phyloP scores from a whole-genome alignment of 2,329 filamentous ascomycete species.

The Curvularia hawaiiensis region DNA sequence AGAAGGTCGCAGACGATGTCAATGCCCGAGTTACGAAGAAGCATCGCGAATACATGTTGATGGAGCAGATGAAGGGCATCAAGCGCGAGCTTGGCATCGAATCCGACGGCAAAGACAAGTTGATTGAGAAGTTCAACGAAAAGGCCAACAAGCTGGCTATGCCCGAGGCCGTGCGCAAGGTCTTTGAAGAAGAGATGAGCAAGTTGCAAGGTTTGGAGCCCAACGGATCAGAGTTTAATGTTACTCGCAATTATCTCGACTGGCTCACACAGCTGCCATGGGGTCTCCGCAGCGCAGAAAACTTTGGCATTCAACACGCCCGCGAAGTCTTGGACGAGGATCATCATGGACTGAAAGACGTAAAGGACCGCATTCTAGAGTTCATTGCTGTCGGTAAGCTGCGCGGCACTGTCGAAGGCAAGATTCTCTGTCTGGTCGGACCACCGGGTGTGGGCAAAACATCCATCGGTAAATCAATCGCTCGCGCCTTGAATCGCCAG shows the following conservation, averaged over 20 bases:
- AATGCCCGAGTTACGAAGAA: conserved; percentile 97
- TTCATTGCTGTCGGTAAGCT: conserved; percentile 99
- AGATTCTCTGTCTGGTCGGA: conserved; percentile 97
- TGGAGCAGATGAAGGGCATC: conserved; percentile 99
- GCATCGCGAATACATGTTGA: conserved; percentile 96
- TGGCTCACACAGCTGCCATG: conserved; percentile 99
- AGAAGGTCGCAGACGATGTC: conserved; percentile 97
- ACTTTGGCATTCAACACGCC: conserved; percentile 93
- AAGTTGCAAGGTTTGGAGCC: conserved; percentile 95
- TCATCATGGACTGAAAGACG: conserved; percentile 95
- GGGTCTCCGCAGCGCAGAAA: conserved; percentile 94
- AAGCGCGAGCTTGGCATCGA: conserved; percentile 93
- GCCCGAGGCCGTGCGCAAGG: conserved; percentile 95
- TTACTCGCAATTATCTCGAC: conserved; percentile 96
- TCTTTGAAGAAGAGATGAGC: conserved; percentile 97
- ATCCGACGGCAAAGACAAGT: conserved; percentile 96
- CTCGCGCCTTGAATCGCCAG: conserved; percentile 88
- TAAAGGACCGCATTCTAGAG: conserved; percentile 97
- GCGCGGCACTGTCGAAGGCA: conserved; percentile 94
- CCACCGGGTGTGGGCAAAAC: conserved; percentile 98
- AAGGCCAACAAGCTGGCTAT: conserved; percentile 93
- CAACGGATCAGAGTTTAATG: conserved; percentile 96
- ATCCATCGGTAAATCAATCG: conserved; percentile 98
- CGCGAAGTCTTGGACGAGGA: conserved; percentile 92
- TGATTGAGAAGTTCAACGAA: conserved; percentile 96